These are phyloP conservation scores for Saccharomyces hybrid DNA, from an alignment of 1,139 yeast species.

Conservation along the genomic window DNA sequence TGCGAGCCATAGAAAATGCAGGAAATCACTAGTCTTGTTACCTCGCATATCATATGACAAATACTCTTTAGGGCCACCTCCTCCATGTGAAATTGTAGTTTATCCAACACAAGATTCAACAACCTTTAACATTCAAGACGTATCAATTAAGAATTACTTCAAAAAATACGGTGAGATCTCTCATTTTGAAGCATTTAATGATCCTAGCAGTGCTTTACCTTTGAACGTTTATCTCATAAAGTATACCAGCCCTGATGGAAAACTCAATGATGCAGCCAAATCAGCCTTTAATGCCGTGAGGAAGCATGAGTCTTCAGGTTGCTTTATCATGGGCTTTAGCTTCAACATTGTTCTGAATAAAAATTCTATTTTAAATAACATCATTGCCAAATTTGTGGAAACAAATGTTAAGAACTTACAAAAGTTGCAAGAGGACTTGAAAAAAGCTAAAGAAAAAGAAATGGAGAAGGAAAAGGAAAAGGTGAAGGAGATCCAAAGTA, in stretches of 20 bases:
- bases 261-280: slow-evolving; percentile 37
- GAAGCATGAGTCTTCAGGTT: slow-evolving; percentile 29
- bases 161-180: slow-evolving; percentile 53
- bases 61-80: slow-evolving; percentile 69
- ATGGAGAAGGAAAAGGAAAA: slow-evolving; percentile 8
- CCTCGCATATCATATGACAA: slow-evolving; percentile 56
- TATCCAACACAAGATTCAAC: slow-evolving; percentile 52
- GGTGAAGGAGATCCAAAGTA: not conserved
- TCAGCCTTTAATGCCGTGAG: slow-evolving; percentile 37
- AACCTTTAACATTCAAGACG: slow-evolving; percentile 17
- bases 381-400: slow-evolving; percentile 22
- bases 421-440: slow-evolving; percentile 12
- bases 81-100: slow-evolving; percentile 60
- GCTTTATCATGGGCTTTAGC: slow-evolving; percentile 33
- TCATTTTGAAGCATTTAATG: slow-evolving; percentile 54
- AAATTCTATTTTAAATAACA: slow-evolving; percentile 13
- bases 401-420: slow-evolving; percentile 19
- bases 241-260: slow-evolving; percentile 48
- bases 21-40: slow-evolving; percentile 38
- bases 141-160: slow-evolving; percentile 44
- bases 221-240: slow-evolving; percentile 63
- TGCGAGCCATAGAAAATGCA: slow-evolving; percentile 24
- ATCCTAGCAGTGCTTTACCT: slow-evolving; percentile 74
- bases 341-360: slow-evolving; percentile 24
- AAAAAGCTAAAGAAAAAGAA: slow-evolving; percentile 11